Percentiles rank a stretch among this genome's conserved stretches.
phyloP scores from a whole-genome alignment of 148 eudicot genomes.

The Drosera capensis region DNA sequence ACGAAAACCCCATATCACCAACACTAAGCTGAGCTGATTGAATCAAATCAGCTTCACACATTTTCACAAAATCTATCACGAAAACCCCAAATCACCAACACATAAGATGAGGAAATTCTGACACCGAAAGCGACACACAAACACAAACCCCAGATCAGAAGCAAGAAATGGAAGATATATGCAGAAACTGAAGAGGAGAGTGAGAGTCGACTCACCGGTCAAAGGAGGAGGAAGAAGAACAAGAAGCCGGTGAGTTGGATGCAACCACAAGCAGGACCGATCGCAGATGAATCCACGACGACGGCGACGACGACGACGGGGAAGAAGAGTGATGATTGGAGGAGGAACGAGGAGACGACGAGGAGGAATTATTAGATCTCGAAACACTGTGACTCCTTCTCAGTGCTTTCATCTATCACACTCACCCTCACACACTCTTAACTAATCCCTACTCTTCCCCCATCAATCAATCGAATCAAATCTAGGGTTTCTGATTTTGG shows the following conservation, averaged over 20 bases:
- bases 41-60: background rate
- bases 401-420: constrained; percentile 62
- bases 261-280: constrained; percentile 71
- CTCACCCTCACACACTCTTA: constrained; percentile 3
- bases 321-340: constrained; percentile 23
- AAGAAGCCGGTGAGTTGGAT: constrained; percentile 54
- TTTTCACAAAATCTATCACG: too few species aligned
- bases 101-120: constrained; percentile 2
- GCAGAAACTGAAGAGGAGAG: constrained; percentile 1
- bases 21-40: background rate
- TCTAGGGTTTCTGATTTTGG: constrained; percentile 18
- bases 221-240: constrained; percentile 40
- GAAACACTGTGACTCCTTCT: constrained; percentile 65
- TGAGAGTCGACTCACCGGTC: constrained; percentile 57
- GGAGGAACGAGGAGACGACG: constrained; percentile 27
- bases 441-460: background rate
- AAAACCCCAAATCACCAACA: too few species aligned
- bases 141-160: too few species aligned
- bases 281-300: constrained; percentile 88
- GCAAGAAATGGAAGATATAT: background rate
- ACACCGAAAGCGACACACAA: constrained; percentile 8
- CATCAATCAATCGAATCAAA: constrained; percentile 4
- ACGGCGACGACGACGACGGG: constrained; percentile 38
- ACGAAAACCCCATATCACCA: too few species aligned
- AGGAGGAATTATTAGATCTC: too few species aligned